Evolutionary conservation across 805 yeast species (phyloP).

Genomic region (Ogataea trehalophila): DNA sequence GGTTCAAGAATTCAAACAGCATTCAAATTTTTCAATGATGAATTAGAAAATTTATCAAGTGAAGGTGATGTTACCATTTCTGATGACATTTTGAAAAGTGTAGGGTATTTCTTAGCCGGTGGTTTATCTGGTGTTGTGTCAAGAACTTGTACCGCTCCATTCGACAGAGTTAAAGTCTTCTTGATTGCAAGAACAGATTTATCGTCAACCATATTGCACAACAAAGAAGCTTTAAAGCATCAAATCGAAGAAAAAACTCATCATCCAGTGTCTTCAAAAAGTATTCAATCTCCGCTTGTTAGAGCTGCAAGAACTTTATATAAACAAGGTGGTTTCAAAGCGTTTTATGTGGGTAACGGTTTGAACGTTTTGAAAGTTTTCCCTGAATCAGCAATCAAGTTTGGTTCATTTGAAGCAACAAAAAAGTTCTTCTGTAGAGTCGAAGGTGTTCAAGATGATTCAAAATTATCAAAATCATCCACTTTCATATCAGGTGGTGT

Average conservation of each 20-base stretch:
- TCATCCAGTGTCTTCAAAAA: slow-evolving; percentile 36
- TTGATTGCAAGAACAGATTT: slow-evolving; percentile 86
- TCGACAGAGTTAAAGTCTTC: slow-evolving; percentile 91
- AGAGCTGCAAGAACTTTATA: slow-evolving; percentile 80
- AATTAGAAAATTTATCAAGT: slow-evolving; percentile 68
- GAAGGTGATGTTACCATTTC: slow-evolving; percentile 91
- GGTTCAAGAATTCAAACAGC: slow-evolving; percentile 82
- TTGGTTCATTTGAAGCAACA: slow-evolving; percentile 89
- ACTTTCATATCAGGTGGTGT: slow-evolving; percentile 93
- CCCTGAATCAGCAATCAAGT: slow-evolving; percentile 96
- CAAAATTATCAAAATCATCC: slow-evolving; percentile 66
- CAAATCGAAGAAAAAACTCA: slow-evolving; percentile 34
- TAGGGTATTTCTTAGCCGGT: slow-evolving; percentile 91
- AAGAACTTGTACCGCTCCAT: slow-evolving; percentile 95
- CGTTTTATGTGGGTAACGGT: slow-evolving; percentile 95
- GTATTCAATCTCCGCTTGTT: slow-evolving; percentile 66
- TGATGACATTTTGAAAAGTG: slow-evolving; percentile 72
- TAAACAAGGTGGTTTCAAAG: slow-evolving; percentile 80
- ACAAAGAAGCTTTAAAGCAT: slow-evolving; percentile 37
- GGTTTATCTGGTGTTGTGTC: slow-evolving; percentile 95
- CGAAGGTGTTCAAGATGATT: slow-evolving; percentile 70
- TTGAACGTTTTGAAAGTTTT: slow-evolving; percentile 88
- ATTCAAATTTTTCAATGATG: slow-evolving; percentile 73
- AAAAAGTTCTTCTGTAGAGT: slow-evolving; percentile 66
- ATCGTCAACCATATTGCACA: slow-evolving; percentile 61